Percentiles rank a stretch among this genome's conserved stretches.
Conservation (phyloP, 208 protist species). For the Trypanosoma vivax region DNA sequence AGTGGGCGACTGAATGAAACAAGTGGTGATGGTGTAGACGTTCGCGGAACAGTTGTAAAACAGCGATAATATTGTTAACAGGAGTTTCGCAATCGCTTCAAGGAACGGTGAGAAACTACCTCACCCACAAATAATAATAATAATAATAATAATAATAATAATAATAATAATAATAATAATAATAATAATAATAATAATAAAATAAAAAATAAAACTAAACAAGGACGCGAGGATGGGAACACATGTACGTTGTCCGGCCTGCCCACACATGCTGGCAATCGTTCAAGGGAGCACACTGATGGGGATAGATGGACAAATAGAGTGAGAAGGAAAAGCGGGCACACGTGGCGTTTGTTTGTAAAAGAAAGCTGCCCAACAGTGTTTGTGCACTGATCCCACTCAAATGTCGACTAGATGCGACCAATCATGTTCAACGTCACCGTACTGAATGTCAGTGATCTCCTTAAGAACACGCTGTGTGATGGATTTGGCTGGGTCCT, state of each 20-base stretch:
- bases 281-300: no score
- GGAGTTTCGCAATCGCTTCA: no score
- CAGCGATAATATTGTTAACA: no score
- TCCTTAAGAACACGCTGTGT: slow-evolving; percentile 42
- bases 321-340: no score
- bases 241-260: slow-evolving; percentile 3
- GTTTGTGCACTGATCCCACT: neutral
- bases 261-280: no score
- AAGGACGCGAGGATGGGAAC: neutral
- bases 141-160: slow-evolving; percentile 1
- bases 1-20: no score
- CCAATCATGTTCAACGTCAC: slow-evolving; percentile 42
- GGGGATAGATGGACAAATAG: no score
- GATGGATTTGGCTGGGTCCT: slow-evolving; percentile 26
- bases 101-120: neutral
- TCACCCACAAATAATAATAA: slow-evolving; percentile 7
- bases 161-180: neutral
- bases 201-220: slow-evolving; percentile 16
- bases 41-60: no score
- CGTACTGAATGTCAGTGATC: slow-evolving; percentile 70
- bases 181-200: slow-evolving; percentile 12
- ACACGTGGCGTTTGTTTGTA: no score
- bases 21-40: no score
- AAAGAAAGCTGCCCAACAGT: neutral
- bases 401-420: slow-evolving; percentile 25